These are phyloP conservation scores for Populus pruinosa DNA, from an alignment of 345 rosid species.

Conservation along the genomic window DNA sequence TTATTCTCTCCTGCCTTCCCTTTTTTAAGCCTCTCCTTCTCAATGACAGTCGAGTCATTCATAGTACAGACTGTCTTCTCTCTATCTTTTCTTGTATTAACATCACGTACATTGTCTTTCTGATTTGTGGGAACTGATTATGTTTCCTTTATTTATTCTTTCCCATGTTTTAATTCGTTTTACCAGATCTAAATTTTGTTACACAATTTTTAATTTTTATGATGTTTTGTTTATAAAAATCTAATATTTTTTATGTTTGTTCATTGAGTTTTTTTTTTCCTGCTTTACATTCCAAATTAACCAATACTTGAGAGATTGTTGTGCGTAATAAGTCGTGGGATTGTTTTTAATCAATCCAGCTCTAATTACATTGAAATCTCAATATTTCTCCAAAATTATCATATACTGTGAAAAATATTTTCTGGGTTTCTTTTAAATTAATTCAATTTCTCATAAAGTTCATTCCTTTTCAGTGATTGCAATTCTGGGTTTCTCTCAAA, in stretches of 20 bases:
- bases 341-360: neutral
- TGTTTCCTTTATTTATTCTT: neutral
- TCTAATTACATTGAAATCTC: neutral
- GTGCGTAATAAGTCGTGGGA: too few relatives aligned
- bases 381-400: neutral
- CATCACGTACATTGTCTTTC: neutral
- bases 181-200: too few relatives aligned
- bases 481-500: conserved; percentile 9
- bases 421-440: conserved; percentile 16
- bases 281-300: neutral
- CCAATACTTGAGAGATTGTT: neutral
- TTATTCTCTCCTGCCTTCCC: neutral
- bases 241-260: neutral
- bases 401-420: neutral
- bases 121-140: neutral
- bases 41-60: neutral
- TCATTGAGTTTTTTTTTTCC: neutral
- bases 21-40: neutral
- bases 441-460: neutral
- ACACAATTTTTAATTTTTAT: neutral
- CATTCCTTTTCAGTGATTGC: conserved; percentile 6
- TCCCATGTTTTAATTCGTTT: neutral
- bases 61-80: neutral
- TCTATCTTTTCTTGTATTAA: neutral
- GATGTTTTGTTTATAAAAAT: neutral